phyloP scores from a whole-genome alignment of 371 early-diverging fungal species.

The Rhizomucor miehei region DNA sequence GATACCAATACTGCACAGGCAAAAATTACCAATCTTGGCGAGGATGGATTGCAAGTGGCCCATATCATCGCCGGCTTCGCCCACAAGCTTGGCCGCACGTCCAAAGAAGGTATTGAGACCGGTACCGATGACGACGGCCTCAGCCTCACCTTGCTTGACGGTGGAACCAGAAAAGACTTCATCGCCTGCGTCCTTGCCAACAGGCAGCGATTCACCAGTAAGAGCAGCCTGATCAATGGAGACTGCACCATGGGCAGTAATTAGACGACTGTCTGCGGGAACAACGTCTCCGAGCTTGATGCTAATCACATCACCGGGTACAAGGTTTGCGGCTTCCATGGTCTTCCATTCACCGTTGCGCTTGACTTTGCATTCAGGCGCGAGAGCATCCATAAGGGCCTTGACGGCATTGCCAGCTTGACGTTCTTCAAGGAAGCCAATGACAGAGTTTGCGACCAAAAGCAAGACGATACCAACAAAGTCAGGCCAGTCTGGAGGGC shows the following conservation, averaged over 20 bases:
- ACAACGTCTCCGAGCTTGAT: constrained; percentile 79
- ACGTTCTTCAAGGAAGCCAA: constrained; percentile 87
- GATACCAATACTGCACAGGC: constrained; percentile 67
- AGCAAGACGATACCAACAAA: constrained; percentile 82
- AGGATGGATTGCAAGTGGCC: constrained; percentile 89
- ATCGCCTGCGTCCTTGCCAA: constrained; percentile 69
- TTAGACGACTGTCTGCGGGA: constrained; percentile 74
- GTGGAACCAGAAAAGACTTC: constrained; percentile 79
- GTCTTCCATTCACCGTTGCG: constrained; percentile 59
- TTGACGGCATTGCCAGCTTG: constrained; percentile 78
- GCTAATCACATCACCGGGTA: constrained; percentile 76
- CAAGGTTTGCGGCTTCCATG: constrained; percentile 57
- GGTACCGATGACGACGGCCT: constrained; percentile 84
- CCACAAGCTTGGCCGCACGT: constrained; percentile 82
- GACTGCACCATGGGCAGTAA: constrained; percentile 47
- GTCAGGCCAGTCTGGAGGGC: constrained; percentile 80
- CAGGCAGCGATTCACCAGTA: constrained; percentile 82
- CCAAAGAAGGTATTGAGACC: constrained; percentile 91
- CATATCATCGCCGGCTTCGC: constrained; percentile 77
- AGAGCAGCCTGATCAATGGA: constrained; percentile 80
- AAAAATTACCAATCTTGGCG: constrained; percentile 91
- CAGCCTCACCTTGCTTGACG: constrained; percentile 92
- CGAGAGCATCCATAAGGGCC: constrained; percentile 76
- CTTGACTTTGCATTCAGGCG: constrained; percentile 73
- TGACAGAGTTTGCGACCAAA: constrained; percentile 78